Evolutionary conservation across 257 asterid genomes (phyloP).

Genomic region (Solanum ossicruentum): DNA sequence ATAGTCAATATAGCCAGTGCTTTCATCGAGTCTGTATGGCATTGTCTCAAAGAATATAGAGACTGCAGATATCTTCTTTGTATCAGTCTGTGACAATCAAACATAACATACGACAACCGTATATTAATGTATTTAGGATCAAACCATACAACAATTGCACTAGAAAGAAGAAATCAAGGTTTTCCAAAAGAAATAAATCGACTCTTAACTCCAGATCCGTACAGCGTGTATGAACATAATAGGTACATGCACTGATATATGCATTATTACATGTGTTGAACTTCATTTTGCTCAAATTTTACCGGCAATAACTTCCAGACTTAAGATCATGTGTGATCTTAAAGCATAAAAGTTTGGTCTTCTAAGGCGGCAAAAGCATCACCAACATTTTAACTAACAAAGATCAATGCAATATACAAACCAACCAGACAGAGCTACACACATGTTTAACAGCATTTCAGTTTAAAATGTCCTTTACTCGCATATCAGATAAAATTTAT

Average conservation of each 20-base stretch:
- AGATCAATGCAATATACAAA: neutral
- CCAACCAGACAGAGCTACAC: neutral
- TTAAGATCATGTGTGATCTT: neutral
- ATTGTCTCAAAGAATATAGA: constrained; percentile 96
- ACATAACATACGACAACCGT: neutral
- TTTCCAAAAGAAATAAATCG: neutral
- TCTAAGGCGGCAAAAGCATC: neutral
- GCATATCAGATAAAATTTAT: neutral
- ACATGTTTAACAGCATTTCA: neutral
- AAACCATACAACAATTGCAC: neutral
- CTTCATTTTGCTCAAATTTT: neutral
- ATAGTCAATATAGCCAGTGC: constrained; percentile 85
- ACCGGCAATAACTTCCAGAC: neutral
- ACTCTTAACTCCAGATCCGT: neutral
- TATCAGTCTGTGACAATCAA: constrained; percentile 59
- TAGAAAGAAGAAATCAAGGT: neutral
- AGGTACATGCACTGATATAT: neutral
- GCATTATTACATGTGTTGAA: neutral
- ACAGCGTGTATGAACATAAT: neutral
- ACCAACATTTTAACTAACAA: neutral
- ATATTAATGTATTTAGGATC: neutral
- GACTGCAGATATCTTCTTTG: constrained; percentile 86
- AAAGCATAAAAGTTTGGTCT: neutral
- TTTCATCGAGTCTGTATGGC: constrained; percentile 93
- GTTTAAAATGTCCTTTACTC: neutral